Percentiles rank a stretch among this genome's conserved stretches.
Evolutionary conservation across 1,284 basidiomycete genomes (phyloP).

Genomic region (Phellinidium pouzarii): DNA sequence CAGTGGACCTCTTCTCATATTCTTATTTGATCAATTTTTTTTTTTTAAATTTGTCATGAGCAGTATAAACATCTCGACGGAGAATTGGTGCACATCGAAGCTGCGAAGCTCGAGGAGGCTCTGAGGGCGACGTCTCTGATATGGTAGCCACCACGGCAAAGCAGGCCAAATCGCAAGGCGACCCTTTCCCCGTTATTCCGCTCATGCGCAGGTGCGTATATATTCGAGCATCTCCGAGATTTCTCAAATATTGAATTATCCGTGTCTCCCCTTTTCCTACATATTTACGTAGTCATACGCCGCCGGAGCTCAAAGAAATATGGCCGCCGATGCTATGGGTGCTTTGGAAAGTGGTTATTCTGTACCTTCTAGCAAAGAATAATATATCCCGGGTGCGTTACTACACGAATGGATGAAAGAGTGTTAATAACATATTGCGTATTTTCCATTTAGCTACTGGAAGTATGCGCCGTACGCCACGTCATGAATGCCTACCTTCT

Average conservation of each 20-base stretch:
- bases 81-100: constrained; percentile 30
- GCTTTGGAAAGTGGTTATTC: constrained; percentile 30
- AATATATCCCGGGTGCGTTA: constrained; percentile 30
- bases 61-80: constrained; percentile 20
- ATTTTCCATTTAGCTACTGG: constrained; percentile 28
- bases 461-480: constrained; percentile 31
- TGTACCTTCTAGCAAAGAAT: constrained; percentile 30
- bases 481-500: too few relatives aligned
- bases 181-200: constrained; percentile 30
- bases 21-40: neutral
- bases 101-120: constrained; percentile 29
- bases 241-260: too few relatives aligned
- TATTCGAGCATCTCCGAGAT: constrained; percentile 17
- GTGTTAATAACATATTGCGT: neutral
- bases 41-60: neutral
- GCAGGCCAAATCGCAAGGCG: constrained; percentile 28
- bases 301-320: constrained; percentile 29
- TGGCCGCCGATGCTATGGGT: constrained; percentile 35
- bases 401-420: neutral
- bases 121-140: constrained; percentile 25
- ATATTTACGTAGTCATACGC: constrained; percentile 28
- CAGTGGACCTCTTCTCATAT: neutral
- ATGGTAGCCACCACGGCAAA: constrained; percentile 27
- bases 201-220: constrained; percentile 29
- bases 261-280: neutral